Evolutionary conservation across 1,139 yeast genomes (phyloP).

Genomic region (Candida mesenterica): DNA sequence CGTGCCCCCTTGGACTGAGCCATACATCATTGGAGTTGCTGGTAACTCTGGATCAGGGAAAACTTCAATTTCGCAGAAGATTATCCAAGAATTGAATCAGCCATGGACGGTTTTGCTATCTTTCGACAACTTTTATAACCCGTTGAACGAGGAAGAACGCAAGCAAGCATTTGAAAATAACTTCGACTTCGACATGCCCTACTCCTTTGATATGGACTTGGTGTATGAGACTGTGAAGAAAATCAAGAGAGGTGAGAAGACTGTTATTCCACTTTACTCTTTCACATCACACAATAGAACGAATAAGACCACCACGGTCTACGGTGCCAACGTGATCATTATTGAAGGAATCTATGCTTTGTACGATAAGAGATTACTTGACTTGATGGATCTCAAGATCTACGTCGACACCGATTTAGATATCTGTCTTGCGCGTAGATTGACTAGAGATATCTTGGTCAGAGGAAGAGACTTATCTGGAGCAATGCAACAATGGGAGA

Average conservation of each 20-base stretch:
- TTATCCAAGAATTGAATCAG: slow-evolving; percentile 75
- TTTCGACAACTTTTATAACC: slow-evolving; percentile 86
- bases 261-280: slow-evolving; percentile 84
- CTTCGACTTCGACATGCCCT: slow-evolving; percentile 86
- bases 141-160: slow-evolving; percentile 61
- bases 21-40: slow-evolving; percentile 91
- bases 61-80: slow-evolving; percentile 84
- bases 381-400: slow-evolving; percentile 79
- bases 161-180: slow-evolving; percentile 60
- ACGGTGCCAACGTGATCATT: slow-evolving; percentile 92
- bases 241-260: slow-evolving; percentile 58
- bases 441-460: slow-evolving; percentile 80
- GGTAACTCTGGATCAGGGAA: slow-evolving; percentile 96
- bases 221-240: slow-evolving; percentile 61
- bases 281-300: slow-evolving; percentile 74
- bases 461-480: slow-evolving; percentile 84
- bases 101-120: slow-evolving; percentile 97
- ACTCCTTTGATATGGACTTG: slow-evolving; percentile 74
- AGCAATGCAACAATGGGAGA: slow-evolving; percentile 84
- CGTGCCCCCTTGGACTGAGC: slow-evolving; percentile 94
- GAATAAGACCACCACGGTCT: slow-evolving; percentile 66
- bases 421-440: slow-evolving; percentile 82
- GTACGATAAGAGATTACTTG: slow-evolving; percentile 65
- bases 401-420: slow-evolving; percentile 95
- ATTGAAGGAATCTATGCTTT: slow-evolving; percentile 90